Conservation (phyloP, 768 basidiomycete species). For the Hygrophorus russula region DNA sequence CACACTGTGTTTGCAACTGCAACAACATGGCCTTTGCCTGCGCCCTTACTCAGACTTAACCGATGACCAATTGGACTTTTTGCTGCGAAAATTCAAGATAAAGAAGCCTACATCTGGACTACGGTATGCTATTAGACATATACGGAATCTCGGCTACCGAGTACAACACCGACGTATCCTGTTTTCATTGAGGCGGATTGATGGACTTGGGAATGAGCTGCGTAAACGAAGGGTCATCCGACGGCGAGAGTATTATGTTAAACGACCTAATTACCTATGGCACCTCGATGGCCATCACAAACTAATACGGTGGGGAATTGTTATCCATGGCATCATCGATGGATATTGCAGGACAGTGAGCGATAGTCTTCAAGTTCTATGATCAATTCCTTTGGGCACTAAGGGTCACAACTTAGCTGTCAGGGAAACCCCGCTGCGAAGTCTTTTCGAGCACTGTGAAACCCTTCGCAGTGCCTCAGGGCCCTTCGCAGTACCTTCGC, state of each 20-base stretch:
- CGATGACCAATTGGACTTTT: constrained; percentile 2
- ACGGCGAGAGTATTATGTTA: constrained; percentile 10
- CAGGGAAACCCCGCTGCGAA: no score
- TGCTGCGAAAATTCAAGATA: neutral
- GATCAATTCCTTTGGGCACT: no score
- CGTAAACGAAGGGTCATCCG: constrained; percentile 9
- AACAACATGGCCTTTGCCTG: neutral
- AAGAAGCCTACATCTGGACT: constrained; percentile 14
- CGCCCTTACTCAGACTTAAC: neutral
- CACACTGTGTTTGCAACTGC: neutral
- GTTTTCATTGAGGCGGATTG: constrained; percentile 13
- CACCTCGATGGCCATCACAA: constrained; percentile 27
- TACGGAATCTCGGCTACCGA: constrained; percentile 14
- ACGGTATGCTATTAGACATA: constrained; percentile 17
- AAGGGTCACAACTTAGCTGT: no score
- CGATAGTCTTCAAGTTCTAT: no score
- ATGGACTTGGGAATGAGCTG: constrained; percentile 15
- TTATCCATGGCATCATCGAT: constrained; percentile 17
- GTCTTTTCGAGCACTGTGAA: no score
- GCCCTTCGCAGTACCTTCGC: no score
- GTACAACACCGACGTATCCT: constrained; percentile 14
- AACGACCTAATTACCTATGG: constrained; percentile 19
- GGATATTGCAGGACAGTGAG: constrained; percentile 14
- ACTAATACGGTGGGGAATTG: constrained; percentile 18
- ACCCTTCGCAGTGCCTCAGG: no score